phyloP scores from a whole-genome alignment of 1,284 basidiomycete species.

The Tilletia horrida region DNA sequence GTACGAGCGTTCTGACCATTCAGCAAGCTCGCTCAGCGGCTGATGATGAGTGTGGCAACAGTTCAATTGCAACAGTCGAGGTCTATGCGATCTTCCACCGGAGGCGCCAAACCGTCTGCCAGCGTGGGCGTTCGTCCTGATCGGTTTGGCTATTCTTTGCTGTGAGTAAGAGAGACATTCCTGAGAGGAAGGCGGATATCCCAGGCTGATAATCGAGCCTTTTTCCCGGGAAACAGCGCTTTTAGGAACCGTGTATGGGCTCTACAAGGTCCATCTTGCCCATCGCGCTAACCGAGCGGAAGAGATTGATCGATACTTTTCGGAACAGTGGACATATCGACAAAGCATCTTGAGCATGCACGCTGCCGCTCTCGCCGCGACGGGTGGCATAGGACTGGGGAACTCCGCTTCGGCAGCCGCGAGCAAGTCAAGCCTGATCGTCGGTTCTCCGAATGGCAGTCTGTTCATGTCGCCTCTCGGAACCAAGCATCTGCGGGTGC shows the following conservation, averaged over 20 bases:
- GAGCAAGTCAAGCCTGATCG: background rate
- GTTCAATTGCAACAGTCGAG: conserved; percentile 23
- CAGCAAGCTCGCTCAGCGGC: background rate
- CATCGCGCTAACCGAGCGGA: conserved; percentile 21
- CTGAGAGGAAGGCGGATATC: too few species aligned
- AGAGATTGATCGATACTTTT: conserved; percentile 27
- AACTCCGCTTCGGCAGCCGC: background rate
- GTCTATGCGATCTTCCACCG: conserved; percentile 17
- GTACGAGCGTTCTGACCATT: conserved; percentile 6
- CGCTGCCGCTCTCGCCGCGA: conserved; percentile 19
- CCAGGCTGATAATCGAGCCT: background rate
- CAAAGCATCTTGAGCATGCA: conserved; percentile 24
- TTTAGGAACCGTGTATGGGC: conserved; percentile 11
- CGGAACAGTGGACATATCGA: conserved; percentile 26
- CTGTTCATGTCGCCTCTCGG: conserved; percentile 2
- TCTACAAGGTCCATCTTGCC: conserved; percentile 20
- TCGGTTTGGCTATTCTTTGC: conserved; percentile 20
- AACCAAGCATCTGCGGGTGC: conserved; percentile 4
- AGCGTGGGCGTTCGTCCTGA: conserved; percentile 21
- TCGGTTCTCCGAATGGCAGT: background rate
- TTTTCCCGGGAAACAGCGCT: background rate
- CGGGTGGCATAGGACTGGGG: background rate
- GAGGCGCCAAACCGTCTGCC: conserved; percentile 22
- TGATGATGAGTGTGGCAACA: background rate
- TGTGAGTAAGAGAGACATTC: too few species aligned